phyloP scores from a whole-genome alignment of 345 rosid species.

The Cardamine occulta region DNA sequence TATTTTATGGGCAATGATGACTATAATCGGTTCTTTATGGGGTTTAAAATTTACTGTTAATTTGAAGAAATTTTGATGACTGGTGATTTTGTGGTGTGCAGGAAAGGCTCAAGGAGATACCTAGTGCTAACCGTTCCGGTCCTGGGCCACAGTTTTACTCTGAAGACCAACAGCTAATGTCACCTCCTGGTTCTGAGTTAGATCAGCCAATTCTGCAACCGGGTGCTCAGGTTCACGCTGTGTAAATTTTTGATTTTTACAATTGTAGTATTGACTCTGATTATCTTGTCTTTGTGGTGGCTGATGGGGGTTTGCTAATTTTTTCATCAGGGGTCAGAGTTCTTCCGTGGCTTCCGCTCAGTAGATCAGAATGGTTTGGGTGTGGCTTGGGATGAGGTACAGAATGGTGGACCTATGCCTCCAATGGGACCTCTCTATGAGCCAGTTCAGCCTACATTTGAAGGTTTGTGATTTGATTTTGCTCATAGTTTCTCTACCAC shows the following conservation, averaged over 20 bases:
- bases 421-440: conserved; percentile 51
- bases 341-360: conserved; percentile 67
- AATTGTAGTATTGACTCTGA: neutral
- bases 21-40: neutral
- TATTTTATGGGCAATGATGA: neutral
- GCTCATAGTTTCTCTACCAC: neutral
- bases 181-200: conserved; percentile 87
- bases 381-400: conserved; percentile 89
- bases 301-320: neutral
- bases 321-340: conserved; percentile 67
- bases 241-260: neutral
- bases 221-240: conserved; percentile 60
- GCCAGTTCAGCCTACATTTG: conserved; percentile 62
- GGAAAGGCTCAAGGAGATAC: conserved; percentile 90
- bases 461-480: conserved; percentile 54
- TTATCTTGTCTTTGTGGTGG: conserved; percentile 8
- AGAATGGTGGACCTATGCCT: conserved; percentile 54
- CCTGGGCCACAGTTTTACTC: conserved; percentile 59
- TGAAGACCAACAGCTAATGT: conserved; percentile 52
- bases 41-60: neutral
- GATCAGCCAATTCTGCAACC: conserved; percentile 67
- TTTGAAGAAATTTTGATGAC: neutral
- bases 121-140: conserved; percentile 54
- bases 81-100: conserved; percentile 43
- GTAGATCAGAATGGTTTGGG: conserved; percentile 71